These are phyloP conservation scores for Olyra latifolia DNA, from an alignment of 176 grass and related monocot genomes.

Conservation along the genomic window DNA sequence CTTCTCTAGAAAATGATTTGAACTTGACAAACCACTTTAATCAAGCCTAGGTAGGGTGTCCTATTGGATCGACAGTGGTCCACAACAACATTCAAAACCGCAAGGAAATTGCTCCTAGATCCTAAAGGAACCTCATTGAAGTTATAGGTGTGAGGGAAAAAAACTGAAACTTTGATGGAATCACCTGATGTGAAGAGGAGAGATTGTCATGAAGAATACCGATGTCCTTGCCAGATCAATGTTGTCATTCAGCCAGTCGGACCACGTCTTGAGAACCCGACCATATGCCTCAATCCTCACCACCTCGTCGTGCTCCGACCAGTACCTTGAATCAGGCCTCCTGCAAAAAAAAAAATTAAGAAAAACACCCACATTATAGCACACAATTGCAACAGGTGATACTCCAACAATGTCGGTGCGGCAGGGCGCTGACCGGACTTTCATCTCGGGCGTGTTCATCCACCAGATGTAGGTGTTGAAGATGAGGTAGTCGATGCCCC, in stretches of 20 bases:
- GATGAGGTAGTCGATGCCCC: conserved; percentile 72
- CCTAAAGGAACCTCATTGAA: not conserved
- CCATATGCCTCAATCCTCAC: conserved; percentile 56
- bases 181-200: conserved; percentile 78
- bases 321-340: conserved; percentile 54
- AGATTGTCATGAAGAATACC: conserved; percentile 90
- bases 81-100: conserved; percentile 15
- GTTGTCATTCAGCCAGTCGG: conserved; percentile 61
- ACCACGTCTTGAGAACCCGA: conserved; percentile 62
- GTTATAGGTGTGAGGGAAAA: not conserved
- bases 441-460: conserved; percentile 79
- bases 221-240: conserved; percentile 51
- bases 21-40: conserved; percentile 10
- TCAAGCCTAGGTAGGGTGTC: conserved; percentile 1
- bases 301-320: conserved; percentile 77
- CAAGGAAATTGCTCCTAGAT: not conserved
- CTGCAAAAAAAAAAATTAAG: conserved; percentile 15
- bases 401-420: too few relatives aligned
- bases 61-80: conserved; percentile 7
- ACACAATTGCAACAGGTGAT: not conserved
- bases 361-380: not conserved
- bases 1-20: conserved; percentile 23
- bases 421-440: conserved; percentile 48
- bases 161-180: not conserved
- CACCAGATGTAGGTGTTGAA: conserved; percentile 99